phyloP scores from a whole-genome alignment of 2,329 filamentous ascomycete species.

The Knufia fluminis region DNA sequence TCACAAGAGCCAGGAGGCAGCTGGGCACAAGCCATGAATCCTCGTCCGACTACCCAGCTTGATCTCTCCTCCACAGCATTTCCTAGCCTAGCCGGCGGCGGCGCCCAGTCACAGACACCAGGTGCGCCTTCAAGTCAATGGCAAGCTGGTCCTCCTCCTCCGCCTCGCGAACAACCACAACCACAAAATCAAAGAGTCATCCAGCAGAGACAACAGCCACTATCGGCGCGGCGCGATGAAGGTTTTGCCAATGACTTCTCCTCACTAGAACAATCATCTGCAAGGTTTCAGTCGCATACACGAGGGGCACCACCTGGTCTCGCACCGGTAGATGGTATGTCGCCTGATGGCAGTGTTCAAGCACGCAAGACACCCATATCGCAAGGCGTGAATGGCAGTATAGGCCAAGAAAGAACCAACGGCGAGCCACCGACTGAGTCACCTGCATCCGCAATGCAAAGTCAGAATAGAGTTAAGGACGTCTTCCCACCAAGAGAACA shows the following conservation, averaged over 20 bases:
- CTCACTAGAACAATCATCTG: slow-evolving; percentile 19
- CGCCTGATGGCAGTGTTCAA: background rate
- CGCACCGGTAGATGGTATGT: slow-evolving; percentile 14
- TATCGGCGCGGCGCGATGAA: slow-evolving; percentile 14
- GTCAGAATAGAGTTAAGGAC: slow-evolving; percentile 11
- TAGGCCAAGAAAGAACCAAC: slow-evolving; percentile 29
- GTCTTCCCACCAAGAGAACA: slow-evolving; percentile 30
- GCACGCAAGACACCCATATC: slow-evolving; percentile 32
- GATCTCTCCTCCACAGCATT: slow-evolving; percentile 23
- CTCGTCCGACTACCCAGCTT: slow-evolving; percentile 17
- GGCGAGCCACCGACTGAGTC: slow-evolving; percentile 29
- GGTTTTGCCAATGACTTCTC: slow-evolving; percentile 19
- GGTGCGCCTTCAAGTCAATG: slow-evolving; percentile 19
- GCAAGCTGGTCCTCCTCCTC: slow-evolving; percentile 22
- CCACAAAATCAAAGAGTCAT: slow-evolving; percentile 1
- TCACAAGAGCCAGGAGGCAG: slow-evolving; percentile 15
- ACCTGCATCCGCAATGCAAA: slow-evolving; percentile 1
- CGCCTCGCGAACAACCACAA: slow-evolving; percentile 11
- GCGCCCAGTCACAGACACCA: slow-evolving; percentile 15
- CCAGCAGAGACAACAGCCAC: slow-evolving; percentile 12
- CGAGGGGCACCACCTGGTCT: slow-evolving; percentile 15
- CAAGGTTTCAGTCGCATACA: slow-evolving; percentile 15
- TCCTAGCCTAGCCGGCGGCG: slow-evolving; percentile 17
- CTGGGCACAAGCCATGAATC: slow-evolving; percentile 22
- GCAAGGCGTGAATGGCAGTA: slow-evolving; percentile 34